Base-by-base conservation (phyloP, 176 grass and related monocot species). In the Melocanna baccifera region DNA sequence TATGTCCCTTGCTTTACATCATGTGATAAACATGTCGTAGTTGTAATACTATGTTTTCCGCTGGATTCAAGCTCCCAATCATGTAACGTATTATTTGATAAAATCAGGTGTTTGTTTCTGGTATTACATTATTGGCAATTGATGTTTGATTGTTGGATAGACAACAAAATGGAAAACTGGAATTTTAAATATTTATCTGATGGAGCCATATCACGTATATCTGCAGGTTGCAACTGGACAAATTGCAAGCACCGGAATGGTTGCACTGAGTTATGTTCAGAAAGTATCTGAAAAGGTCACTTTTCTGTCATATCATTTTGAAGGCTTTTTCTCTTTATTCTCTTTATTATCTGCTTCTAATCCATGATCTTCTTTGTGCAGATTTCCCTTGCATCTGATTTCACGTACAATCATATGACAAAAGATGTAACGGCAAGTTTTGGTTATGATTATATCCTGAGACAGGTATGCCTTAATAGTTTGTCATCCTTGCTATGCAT, bases 341-440 rank as follows among this genome's bases (percentile, higher is more conserved):
- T 61, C 12, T 26, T 53, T 50, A 46, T 68, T 46, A 67, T 81
- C 32, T 77, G 34, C 7, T 73, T 75, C 32, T 69, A 76, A 34
- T 76, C 20, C 7, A 68, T 67, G 69, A 42, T 15, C 19, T 66
- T 46, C 59, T 71, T 50, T 78, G 61, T 69, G 64, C 86, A 97
- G 94, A 92, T 91, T 77, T 92, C 90, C 67, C 88, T 97, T 86
- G 94, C 92, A 87, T 83, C 88, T 37, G 90, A 92, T 85, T 94
- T 97, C 69, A 91, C 87, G 80, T 94, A 94, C 85, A 87, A 91
- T 81, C 76, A 89, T 53, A 73, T 87, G 85, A 64, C 92, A 75
- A 76, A 82, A 77, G 83, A 94, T 76, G 92, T 89, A 48, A 87
- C 84, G 46, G 81, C 90, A 67, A 94, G 47, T 58, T 78, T 92